Conservation (phyloP, 2,329 filamentous ascomycete species). For the Pseudocercospora vitis region DNA sequence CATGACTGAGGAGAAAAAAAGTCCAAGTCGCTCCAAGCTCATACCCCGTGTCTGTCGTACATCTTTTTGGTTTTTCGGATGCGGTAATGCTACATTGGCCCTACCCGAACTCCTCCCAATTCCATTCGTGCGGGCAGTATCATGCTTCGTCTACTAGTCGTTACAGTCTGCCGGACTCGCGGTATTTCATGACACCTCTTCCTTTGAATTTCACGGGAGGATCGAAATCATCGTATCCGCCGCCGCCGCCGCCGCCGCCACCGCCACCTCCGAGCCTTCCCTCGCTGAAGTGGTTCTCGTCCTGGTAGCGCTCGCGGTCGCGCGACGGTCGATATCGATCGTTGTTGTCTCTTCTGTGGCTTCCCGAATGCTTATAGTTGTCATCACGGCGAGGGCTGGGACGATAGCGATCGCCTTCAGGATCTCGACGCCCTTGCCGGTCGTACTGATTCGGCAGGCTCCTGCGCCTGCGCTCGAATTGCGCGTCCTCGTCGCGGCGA, state of each 20-base stretch:
- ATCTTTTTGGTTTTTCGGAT: neutral
- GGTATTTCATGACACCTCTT: conserved; percentile 43
- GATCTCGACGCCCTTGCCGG: conserved; percentile 1
- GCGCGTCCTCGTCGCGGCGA: conserved; percentile 23
- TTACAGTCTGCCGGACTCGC: conserved; percentile 33
- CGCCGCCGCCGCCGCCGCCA: too few relatives aligned
- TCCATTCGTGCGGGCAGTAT: neutral
- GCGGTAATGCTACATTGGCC: neutral
- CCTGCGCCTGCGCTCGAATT: conserved; percentile 35
- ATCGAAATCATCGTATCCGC: conserved; percentile 31
- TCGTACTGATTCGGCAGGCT: conserved; percentile 42
- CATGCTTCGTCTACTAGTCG: conserved; percentile 5
- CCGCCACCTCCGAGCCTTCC: conserved; percentile 27
- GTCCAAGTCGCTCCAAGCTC: neutral
- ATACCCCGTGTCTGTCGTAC: neutral
- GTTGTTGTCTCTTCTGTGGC: conserved; percentile 20
- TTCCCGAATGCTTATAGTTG: conserved; percentile 20
- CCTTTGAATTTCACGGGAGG: conserved; percentile 43
- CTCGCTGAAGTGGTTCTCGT: conserved; percentile 42
- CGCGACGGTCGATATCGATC: conserved; percentile 31
- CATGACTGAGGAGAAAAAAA: neutral
- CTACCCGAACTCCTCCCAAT: too few relatives aligned
- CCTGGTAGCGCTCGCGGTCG: conserved; percentile 22
- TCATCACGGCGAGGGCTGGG: conserved; percentile 35
- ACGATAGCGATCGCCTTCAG: conserved; percentile 30